Evolutionary conservation across 2,329 filamentous ascomycete genomes (phyloP).

Genomic region (Rhytidhysteron rufulum): DNA sequence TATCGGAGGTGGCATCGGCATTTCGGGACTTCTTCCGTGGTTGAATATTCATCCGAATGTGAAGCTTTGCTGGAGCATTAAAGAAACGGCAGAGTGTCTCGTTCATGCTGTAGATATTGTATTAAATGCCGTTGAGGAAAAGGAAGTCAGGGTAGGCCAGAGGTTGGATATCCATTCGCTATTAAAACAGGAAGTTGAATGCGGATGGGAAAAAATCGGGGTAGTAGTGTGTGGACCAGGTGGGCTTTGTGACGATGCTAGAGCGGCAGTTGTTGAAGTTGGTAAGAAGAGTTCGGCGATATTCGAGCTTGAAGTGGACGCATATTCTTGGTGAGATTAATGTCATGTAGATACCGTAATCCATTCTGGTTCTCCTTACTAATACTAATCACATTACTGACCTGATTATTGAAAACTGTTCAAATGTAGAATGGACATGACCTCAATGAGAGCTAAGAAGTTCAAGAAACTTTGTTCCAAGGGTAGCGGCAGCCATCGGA

Average conservation of each 20-base stretch:
- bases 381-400: no score
- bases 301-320: constrained; percentile 7
- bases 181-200: constrained; percentile 26
- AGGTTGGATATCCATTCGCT: constrained; percentile 30
- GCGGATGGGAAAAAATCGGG: constrained; percentile 29
- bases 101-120: constrained; percentile 16
- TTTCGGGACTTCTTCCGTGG: constrained; percentile 41
- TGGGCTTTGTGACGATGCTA: constrained; percentile 39
- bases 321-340: constrained; percentile 3
- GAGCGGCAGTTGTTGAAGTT: constrained; percentile 23
- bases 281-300: constrained; percentile 8
- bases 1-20: constrained; percentile 46
- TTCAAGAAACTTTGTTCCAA: constrained; percentile 31
- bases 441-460: no score
- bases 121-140: constrained; percentile 24
- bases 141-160: constrained; percentile 7
- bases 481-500: constrained; percentile 27
- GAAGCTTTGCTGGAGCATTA: constrained; percentile 39
- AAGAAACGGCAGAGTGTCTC: constrained; percentile 19
- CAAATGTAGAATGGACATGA: no score
- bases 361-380: no score
- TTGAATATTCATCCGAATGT: constrained; percentile 30
- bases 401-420: no score
- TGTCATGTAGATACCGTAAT: no score
- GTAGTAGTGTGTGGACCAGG: constrained; percentile 42